Percentiles rank a stretch among this genome's conserved stretches.
These are phyloP conservation scores for Fusarium pseudoanthophilum DNA, from an alignment of 2,329 filamentous ascomycete genomes.

Conservation along the genomic window DNA sequence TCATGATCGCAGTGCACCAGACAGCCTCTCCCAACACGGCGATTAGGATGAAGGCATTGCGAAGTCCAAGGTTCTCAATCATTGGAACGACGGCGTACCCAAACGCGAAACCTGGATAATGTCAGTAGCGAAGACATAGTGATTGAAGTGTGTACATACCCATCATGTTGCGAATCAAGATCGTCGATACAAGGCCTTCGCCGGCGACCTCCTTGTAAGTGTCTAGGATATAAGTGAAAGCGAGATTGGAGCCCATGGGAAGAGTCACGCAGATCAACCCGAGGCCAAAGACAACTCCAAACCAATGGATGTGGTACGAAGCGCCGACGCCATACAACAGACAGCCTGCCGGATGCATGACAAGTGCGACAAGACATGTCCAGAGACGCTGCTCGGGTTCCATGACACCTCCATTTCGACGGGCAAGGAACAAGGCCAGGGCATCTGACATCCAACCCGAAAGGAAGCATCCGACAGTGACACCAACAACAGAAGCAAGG, in stretches of 20 bases:
- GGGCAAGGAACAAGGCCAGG: conserved; percentile 32
- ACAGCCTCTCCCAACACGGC: background rate
- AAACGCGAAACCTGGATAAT: background rate
- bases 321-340: conserved; percentile 33
- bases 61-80: background rate
- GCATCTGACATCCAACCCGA: conserved; percentile 40
- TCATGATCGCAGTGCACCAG: conserved; percentile 4
- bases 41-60: background rate
- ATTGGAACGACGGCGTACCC: conserved; percentile 1
- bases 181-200: background rate
- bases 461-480: conserved; percentile 1
- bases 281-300: conserved; percentile 33
- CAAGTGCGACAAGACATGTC: conserved; percentile 32
- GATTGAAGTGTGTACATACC: background rate
- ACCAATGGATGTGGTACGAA: conserved; percentile 40
- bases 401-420: conserved; percentile 39
- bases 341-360: conserved; percentile 39
- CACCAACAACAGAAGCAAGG: background rate
- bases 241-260: background rate
- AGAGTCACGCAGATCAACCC: background rate
- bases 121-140: background rate
- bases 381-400: conserved; percentile 44
- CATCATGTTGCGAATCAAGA: conserved; percentile 8
- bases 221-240: conserved; percentile 12
- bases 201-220: conserved; percentile 5